Base-by-base conservation (phyloP, 1,284 basidiomycete genomes). In the Cryptococcus hybrid region DNA sequence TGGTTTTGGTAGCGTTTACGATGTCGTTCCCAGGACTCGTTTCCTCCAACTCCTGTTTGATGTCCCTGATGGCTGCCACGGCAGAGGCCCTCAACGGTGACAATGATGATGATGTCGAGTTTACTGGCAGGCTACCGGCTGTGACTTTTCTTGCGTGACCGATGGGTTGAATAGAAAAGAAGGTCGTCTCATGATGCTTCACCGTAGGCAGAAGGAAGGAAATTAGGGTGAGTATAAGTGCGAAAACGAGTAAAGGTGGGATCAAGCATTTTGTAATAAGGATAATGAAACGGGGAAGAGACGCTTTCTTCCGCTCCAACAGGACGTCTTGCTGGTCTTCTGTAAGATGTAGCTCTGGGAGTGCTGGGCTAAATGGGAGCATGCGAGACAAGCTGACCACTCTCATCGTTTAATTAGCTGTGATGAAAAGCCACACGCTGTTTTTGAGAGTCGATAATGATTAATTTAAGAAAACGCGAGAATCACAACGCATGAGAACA, bases 121-220 rank as follows among this genome's bases (percentile, higher is more conserved):
- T 50, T 3, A 24, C 40, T 9, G 47, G 12, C 15, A 43, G 42
- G 38, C 5, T 37, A 39, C 11, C 13, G 13, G 54, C 7, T 12
- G 35, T 48, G 12, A 37, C 18, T 9, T 49, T 5, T 30, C 24
- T 46, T 38, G 35, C 37, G 24, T 48, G 7, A 6, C 57, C 57
- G n/a, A 43, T 51, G 0, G 57, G 57, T 0, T 18, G 47, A 35
- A 58, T 54, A 11, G 47, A 39, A 36, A 58, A 58, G 30, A 54
- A 58, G 3, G 46, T 51, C 15, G 45, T 30, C 11, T 42, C 47
- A n/a, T 54, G 52, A 36, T 42, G 43, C 3, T 35, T 11, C 6
- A 54, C 18, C 15, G 52, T 58, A 15, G 57, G 57, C 7, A 58
- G 38, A 39, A 58, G 40, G 6, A 58, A 39, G 39, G 57, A 48